A percentile compares a stretch with the other conserved stretches of the same genome.
phyloP scores from a whole-genome alignment of 2,329 filamentous ascomycete species.

The Hypoxylon sp. region DNA sequence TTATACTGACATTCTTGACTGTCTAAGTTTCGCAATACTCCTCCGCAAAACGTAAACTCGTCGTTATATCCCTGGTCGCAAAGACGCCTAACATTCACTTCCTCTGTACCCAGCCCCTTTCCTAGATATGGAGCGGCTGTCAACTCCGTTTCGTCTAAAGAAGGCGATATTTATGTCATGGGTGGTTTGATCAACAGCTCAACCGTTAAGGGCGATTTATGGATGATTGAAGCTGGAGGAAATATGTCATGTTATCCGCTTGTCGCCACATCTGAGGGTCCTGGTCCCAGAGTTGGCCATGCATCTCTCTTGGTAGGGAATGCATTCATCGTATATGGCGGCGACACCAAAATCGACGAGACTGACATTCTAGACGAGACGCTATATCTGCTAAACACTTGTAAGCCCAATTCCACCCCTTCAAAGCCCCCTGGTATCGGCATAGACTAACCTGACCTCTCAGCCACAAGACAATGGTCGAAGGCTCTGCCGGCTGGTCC shows the following conservation, averaged over 20 bases:
- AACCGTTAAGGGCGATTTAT: slow-evolving; percentile 95
- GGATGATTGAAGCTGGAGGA: slow-evolving; percentile 94
- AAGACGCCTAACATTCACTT: slow-evolving; percentile 86
- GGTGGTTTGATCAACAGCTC: slow-evolving; percentile 95
- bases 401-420: slow-evolving; percentile 70
- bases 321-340: slow-evolving; percentile 98
- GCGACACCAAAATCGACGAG: slow-evolving; percentile 97
- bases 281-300: slow-evolving; percentile 94
- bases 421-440: slow-evolving; percentile 5
- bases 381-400: slow-evolving; percentile 95
- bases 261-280: slow-evolving; percentile 91
- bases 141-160: slow-evolving; percentile 92
- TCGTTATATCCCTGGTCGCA: slow-evolving; percentile 98
- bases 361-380: slow-evolving; percentile 93
- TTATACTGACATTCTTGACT: slow-evolving; percentile 27
- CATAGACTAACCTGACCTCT: slow-evolving; percentile 20
- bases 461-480: slow-evolving; percentile 98
- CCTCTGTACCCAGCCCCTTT: slow-evolving; percentile 87
- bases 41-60: slow-evolving; percentile 71
- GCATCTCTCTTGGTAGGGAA: slow-evolving; percentile 95
- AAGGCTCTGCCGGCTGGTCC: slow-evolving; percentile 89
- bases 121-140: slow-evolving; percentile 97
- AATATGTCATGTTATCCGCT: slow-evolving; percentile 93
- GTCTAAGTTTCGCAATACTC: slow-evolving; percentile 66
- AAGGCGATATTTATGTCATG: slow-evolving; percentile 98